Percentiles rank a stretch among this genome's conserved stretches.
Conservation (phyloP, 257 asterid species). For the Plantago major region DNA sequence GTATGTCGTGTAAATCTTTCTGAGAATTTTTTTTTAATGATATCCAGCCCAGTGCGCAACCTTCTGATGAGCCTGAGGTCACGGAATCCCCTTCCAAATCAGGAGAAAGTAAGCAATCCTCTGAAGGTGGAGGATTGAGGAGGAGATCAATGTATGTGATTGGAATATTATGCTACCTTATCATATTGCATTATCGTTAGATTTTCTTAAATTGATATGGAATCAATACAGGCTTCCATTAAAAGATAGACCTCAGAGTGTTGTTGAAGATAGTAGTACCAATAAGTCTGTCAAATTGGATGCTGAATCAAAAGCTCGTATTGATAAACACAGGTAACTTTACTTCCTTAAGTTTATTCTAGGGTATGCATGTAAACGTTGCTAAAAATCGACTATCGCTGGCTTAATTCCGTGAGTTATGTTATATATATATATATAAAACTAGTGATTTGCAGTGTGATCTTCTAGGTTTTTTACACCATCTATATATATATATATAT, state of each 20-base stretch:
- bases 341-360: constrained; percentile 9
- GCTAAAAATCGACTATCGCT: not conserved
- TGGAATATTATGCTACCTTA: constrained; percentile 3
- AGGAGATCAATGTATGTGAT: constrained; percentile 62
- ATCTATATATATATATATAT: too few relatives aligned
- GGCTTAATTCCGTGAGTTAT: too few relatives aligned
- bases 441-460: not conserved
- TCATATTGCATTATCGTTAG: not conserved
- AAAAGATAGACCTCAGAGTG: constrained; percentile 40
- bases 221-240: constrained; percentile 47
- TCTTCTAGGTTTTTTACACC: too few relatives aligned
- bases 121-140: constrained; percentile 57
- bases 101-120: constrained; percentile 41
- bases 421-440: not conserved
- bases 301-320: constrained; percentile 68
- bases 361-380: not conserved
- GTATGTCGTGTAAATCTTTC: constrained; percentile 7
- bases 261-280: constrained; percentile 35
- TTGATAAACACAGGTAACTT: constrained; percentile 77
- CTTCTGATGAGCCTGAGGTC: constrained; percentile 35
- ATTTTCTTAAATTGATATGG: constrained; percentile 22
- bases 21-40: constrained; percentile 19
- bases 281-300: constrained; percentile 66
- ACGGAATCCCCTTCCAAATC: constrained; percentile 40
- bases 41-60: constrained; percentile 42